phyloP scores from a whole-genome alignment of 2,329 filamentous ascomycete species.

The Epichloe brachyelytri region DNA sequence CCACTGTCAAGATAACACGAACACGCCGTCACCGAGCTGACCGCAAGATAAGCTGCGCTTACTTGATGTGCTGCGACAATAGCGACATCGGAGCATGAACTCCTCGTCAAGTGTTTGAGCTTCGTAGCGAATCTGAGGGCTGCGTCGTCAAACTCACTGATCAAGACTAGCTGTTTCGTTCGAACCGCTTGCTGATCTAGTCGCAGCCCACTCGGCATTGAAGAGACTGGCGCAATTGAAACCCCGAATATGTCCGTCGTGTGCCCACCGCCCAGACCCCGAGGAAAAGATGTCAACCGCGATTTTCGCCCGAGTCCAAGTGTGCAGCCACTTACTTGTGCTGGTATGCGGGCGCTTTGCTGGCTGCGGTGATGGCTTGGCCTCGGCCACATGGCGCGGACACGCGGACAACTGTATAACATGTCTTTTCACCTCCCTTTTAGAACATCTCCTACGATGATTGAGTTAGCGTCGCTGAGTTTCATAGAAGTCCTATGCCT shows the following conservation, averaged over 20 bases:
- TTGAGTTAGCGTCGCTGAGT: neutral
- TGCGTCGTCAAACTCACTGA: neutral
- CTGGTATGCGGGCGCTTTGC: neutral
- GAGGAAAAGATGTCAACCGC: neutral
- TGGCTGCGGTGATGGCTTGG: neutral
- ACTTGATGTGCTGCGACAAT: neutral
- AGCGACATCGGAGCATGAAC: neutral
- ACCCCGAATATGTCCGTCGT: neutral
- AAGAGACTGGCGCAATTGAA: neutral
- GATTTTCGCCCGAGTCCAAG: neutral
- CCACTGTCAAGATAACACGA: constrained; percentile 2
- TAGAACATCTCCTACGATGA: neutral
- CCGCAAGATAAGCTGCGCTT: constrained; percentile 4
- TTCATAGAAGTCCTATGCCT: no score
- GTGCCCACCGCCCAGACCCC: no score
- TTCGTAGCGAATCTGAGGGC: no score
- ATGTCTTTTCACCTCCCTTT: no score
- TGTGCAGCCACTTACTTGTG: neutral
- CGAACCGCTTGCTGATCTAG: neutral
- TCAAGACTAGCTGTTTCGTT: neutral
- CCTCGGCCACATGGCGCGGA: neutral
- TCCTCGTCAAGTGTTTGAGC: no score
- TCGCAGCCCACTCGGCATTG: neutral
- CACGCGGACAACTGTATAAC: neutral
- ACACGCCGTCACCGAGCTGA: constrained; percentile 1